Evolutionary conservation across 2,329 filamentous ascomycete genomes (phyloP), one percentile per base, ranked within the genome.

Genomic region (Colletotrichum coccodes): DNA sequence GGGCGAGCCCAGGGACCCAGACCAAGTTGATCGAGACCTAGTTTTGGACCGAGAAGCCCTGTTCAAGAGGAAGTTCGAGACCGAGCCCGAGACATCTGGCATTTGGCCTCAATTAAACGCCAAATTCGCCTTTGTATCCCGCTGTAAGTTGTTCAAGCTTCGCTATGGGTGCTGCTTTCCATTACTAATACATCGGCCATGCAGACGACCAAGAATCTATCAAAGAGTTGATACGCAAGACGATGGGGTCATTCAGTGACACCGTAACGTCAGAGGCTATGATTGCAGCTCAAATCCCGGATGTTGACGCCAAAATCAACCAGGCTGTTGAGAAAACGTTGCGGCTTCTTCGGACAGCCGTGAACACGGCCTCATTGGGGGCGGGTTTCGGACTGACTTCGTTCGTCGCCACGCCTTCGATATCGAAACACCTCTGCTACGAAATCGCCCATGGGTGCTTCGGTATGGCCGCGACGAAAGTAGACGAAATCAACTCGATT

Each of bases 361-460:
- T 65, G 3, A 40, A 52, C 5, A 21, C 65, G 5, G 56, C 65
- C 2, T 30, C 26, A 0, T 2, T 52, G 2, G 69, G 50, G 2
- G 12, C 54, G 3, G 42, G 54, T 0, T 18, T 71, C 12, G 68
- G 73, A 34, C 50, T 73, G 4, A 61, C 70, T 6, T 72, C 71
- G 44, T 65, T 69, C 34, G 61, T 72, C 9, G 68, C 65, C 11
- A 74, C 70, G 0, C 73, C 74, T 1, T 74, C 73, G 1, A 74
- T 74, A 12, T 73, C 74, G 4, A 64, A 68, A 38, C 62, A 74
- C 4, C 71, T 75, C 14, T 75, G 74, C 54, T 28, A 64, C 5
- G 70, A 58, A 32, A 74, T 75, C 18, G 73, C 75, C 16, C 73
- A 66, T 2, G 64, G 73, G 14, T 72, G 64, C 30, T 75, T 74